Percentiles rank a stretch among this genome's conserved stretches.
These are phyloP conservation scores for Claviceps sp. DNA, from an alignment of 2,329 filamentous ascomycete genomes.

Conservation along the genomic window DNA sequence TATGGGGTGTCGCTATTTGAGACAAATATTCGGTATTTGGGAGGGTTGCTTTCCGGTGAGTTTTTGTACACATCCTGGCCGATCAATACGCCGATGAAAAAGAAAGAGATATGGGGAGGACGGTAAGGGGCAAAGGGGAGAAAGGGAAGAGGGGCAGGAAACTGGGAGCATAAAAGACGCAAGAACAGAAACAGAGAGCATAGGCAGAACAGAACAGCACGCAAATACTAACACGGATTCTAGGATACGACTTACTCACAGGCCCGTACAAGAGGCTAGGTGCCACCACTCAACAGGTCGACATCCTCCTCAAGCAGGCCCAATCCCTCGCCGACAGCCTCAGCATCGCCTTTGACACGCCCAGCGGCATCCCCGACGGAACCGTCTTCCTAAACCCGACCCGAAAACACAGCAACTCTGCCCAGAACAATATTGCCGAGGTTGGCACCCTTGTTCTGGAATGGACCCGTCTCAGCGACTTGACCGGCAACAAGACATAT, in stretches of 20 bases:
- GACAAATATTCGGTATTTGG: constrained; percentile 80
- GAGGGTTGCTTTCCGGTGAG: constrained; percentile 59
- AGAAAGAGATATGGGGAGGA: background rate
- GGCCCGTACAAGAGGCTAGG: constrained; percentile 46
- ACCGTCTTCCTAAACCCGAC: constrained; percentile 45
- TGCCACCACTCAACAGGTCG: constrained; percentile 30
- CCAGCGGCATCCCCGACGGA: constrained; percentile 62
- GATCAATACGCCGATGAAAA: background rate
- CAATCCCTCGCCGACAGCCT: constrained; percentile 56
- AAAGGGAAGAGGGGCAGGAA: background rate
- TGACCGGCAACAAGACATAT: constrained; percentile 56
- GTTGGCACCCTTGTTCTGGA: constrained; percentile 70
- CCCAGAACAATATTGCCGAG: constrained; percentile 59
- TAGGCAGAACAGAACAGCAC: background rate
- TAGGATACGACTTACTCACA: constrained; percentile 57
- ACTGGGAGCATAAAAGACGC: background rate
- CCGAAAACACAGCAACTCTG: constrained; percentile 31
- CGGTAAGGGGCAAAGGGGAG: too few relatives aligned
- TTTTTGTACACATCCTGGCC: background rate
- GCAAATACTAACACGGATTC: background rate
- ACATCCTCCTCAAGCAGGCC: constrained; percentile 53
- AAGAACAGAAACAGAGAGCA: background rate
- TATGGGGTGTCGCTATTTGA: constrained; percentile 66
- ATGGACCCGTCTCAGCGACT: constrained; percentile 68
- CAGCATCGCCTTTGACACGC: constrained; percentile 65